Evolutionary conservation across 768 basidiomycete species (phyloP), one percentile per base, ranked within the genome.

Genomic region (Suillus variegatus): DNA sequence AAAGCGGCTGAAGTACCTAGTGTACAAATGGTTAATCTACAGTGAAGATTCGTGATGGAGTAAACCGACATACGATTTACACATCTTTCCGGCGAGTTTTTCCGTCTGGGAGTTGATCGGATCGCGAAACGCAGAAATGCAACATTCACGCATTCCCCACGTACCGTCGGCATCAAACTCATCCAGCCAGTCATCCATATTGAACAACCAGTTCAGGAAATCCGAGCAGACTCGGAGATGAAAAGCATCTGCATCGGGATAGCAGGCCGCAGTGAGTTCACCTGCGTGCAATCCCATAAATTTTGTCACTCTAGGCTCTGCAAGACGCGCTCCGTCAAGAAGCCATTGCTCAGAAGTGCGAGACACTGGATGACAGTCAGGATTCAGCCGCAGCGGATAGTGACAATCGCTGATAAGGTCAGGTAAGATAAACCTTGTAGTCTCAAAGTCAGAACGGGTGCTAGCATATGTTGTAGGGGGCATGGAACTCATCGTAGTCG

Each of bases 241-340:
- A 65, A 84, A 82, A 63, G 78, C 68, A 6, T 82, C 73, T 41
- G 82, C 77, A 35, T 80, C 82, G 66, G 83, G 80, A 72, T 88
- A 90, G 72, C 86, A 86, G 72, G 78, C 84, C 1, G 85, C 86
- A 25, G 86, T 84, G 64, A 90, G 82, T 67, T 86, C 84, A 54
- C 88, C 86, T 8, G 86, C 86, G 64, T 86, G 84, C 58, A 88
- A 78, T 22, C 84, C 85, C 63, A 79, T 77, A 46, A 89, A 79
- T 16, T 70, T 66, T 57, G 68, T 71, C 47, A 63, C 56, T 25
- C 57, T 65, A 62, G 75, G 72, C 56, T 70, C 70, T 63, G 67
- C 67, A 22, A 64, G 64, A 63, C 6, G 32, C 4, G 61, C 64
- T 57, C 58, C 69, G 63, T 43, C 67, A 64, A 70, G 63, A 36